Conservation (phyloP, 176 grass and related monocot species). For the Lolium perenne region DNA sequence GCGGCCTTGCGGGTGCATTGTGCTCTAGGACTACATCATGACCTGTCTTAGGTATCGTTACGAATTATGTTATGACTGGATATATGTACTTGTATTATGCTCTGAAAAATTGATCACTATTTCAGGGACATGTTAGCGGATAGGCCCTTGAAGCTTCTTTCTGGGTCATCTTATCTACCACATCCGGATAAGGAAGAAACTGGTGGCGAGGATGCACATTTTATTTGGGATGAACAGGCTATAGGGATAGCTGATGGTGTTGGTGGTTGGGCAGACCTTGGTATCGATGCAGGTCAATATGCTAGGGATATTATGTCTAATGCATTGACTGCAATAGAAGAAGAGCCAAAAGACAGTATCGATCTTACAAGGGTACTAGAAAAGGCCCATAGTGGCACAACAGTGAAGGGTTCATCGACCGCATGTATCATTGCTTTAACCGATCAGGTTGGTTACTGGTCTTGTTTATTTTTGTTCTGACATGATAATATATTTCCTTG, state of each 20-base stretch:
- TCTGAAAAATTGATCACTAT: background rate
- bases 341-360: constrained; percentile 64
- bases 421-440: constrained; percentile 82
- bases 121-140: constrained; percentile 48
- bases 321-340: constrained; percentile 60
- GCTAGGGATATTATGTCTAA: constrained; percentile 66
- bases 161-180: constrained; percentile 70
- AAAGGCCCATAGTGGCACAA: constrained; percentile 67
- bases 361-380: constrained; percentile 69
- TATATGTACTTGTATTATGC: constrained; percentile 15
- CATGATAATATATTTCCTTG: constrained; percentile 4
- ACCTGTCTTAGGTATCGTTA: background rate
- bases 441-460: constrained; percentile 53
- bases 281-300: constrained; percentile 69
- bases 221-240: constrained; percentile 69
- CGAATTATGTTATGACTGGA: background rate
- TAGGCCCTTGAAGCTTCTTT: constrained; percentile 62
- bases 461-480: constrained; percentile 6
- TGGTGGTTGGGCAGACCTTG: constrained; percentile 73
- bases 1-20: background rate
- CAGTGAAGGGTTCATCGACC: constrained; percentile 65
- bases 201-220: constrained; percentile 81
- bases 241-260: constrained; percentile 80
- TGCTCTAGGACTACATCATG: background rate
- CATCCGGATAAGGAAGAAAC: constrained; percentile 80